These are phyloP conservation scores for Venturiaceae sp. DNA, from an alignment of 2,329 filamentous ascomycete species.

Conservation along the genomic window DNA sequence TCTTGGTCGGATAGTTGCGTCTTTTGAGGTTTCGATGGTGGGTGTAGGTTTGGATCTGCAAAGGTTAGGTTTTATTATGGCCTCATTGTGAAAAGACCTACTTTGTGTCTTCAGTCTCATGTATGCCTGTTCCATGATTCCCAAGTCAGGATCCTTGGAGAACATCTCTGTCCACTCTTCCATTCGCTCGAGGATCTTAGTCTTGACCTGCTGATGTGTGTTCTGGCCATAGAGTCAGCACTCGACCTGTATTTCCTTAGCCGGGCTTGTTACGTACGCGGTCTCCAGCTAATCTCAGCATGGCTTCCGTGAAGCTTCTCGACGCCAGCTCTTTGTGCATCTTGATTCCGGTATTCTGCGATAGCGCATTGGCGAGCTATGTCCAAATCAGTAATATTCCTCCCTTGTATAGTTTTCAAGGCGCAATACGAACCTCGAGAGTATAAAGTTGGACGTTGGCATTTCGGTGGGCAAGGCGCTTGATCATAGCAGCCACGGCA, in stretches of 20 bases:
- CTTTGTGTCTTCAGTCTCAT: slow-evolving; percentile 69
- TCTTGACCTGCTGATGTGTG: slow-evolving; percentile 91
- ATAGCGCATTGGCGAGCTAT: slow-evolving; percentile 74
- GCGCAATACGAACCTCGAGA: slow-evolving; percentile 45
- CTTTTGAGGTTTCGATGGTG: slow-evolving; percentile 90
- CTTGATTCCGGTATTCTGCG: slow-evolving; percentile 78
- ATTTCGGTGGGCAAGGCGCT: slow-evolving; percentile 83
- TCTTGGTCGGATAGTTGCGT: slow-evolving; percentile 82
- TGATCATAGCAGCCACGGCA: slow-evolving; percentile 82
- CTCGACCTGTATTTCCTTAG: slow-evolving; percentile 20
- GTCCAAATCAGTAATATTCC: slow-evolving; percentile 20
- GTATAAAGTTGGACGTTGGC: slow-evolving; percentile 95
- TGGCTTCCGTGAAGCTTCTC: slow-evolving; percentile 86
- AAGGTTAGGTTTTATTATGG: slow-evolving; percentile 20
- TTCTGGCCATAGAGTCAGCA: slow-evolving; percentile 38
- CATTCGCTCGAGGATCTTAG: slow-evolving; percentile 95
- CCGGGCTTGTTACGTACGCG: slow-evolving; percentile 30
- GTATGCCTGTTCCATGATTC: slow-evolving; percentile 96
- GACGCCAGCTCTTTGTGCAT: slow-evolving; percentile 87
- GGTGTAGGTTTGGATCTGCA: slow-evolving; percentile 76
- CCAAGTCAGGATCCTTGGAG: slow-evolving; percentile 74
- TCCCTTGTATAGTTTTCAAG: slow-evolving; percentile 26
- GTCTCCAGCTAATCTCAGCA: slow-evolving; percentile 84
- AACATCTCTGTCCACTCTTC: slow-evolving; percentile 96
- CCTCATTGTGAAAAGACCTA: slow-evolving; percentile 17